These are phyloP conservation scores for Diaporthe longicolla DNA, from an alignment of 2,329 filamentous ascomycete genomes.

Conservation along the genomic window DNA sequence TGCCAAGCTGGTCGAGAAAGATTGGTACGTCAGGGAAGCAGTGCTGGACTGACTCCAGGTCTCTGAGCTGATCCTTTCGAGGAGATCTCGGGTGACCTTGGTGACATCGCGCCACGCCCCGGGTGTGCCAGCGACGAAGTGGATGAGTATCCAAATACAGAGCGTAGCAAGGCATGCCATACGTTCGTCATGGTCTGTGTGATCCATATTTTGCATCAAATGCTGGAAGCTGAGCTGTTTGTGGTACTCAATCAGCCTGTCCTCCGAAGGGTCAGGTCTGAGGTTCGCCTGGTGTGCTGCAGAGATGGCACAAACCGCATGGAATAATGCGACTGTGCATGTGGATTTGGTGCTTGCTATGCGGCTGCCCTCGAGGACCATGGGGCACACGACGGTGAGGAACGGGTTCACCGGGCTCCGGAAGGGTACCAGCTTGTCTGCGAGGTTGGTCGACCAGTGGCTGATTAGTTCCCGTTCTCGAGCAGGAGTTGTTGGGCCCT, in stretches of 20 bases:
- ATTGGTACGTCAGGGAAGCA: background rate
- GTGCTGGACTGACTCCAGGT: background rate
- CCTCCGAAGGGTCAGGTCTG: background rate
- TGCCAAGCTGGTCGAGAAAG: background rate
- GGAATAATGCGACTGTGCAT: background rate
- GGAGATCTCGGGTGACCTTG: background rate
- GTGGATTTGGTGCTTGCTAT: background rate
- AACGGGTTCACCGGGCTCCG: background rate
- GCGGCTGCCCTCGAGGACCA: background rate
- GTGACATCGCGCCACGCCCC: background rate
- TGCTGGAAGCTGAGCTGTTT: constrained; percentile 4
- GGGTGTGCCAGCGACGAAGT: background rate
- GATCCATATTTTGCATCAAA: background rate
- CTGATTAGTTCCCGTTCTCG: background rate
- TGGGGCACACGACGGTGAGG: background rate
- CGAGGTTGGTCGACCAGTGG: constrained; percentile 5
- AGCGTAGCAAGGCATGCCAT: constrained; percentile 10
- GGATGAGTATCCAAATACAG: background rate
- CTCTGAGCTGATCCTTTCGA: background rate
- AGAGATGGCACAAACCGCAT: constrained; percentile 3
- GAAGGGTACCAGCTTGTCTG: constrained; percentile 1
- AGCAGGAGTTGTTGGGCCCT: background rate
- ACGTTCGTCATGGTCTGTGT: background rate
- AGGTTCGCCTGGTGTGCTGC: background rate
- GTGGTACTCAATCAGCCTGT: background rate